phyloP scores from a whole-genome alignment of 345 rosid species.

The Dimocarpus longan region DNA sequence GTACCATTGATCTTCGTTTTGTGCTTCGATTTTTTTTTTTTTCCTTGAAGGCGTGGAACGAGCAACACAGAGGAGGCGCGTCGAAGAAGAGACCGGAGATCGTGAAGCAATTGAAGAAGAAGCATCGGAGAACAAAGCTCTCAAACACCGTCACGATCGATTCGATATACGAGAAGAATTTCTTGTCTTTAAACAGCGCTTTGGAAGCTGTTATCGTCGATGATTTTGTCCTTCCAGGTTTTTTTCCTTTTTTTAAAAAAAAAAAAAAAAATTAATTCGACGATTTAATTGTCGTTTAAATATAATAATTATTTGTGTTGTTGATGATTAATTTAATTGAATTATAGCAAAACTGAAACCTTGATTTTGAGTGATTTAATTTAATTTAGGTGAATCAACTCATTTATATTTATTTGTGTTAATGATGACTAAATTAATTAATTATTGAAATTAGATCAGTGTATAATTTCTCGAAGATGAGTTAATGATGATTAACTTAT shows the following conservation, averaged over 20 bases:
- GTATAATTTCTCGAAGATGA: too few relatives aligned
- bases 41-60: conserved; percentile 66
- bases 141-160: conserved; percentile 76
- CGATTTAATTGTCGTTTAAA: neutral
- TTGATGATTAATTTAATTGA: neutral
- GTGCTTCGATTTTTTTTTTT: neutral
- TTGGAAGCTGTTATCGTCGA: conserved; percentile 80
- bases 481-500: neutral
- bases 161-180: conserved; percentile 81
- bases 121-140: conserved; percentile 67
- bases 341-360: neutral
- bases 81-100: conserved; percentile 71
- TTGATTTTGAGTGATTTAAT: too few relatives aligned
- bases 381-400: neutral
- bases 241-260: neutral
- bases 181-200: conserved; percentile 64
- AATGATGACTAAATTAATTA: neutral
- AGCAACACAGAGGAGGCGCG: conserved; percentile 56
- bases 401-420: neutral
- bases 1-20: neutral
- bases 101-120: conserved; percentile 60
- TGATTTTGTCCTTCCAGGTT: conserved; percentile 78
- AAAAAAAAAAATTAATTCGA: too few relatives aligned
- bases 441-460: too few relatives aligned
- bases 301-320: neutral